Percentiles rank a stretch among this genome's conserved stretches.
Conservation (phyloP, 176 grass and related monocot species). For the Oryza australiensis region DNA sequence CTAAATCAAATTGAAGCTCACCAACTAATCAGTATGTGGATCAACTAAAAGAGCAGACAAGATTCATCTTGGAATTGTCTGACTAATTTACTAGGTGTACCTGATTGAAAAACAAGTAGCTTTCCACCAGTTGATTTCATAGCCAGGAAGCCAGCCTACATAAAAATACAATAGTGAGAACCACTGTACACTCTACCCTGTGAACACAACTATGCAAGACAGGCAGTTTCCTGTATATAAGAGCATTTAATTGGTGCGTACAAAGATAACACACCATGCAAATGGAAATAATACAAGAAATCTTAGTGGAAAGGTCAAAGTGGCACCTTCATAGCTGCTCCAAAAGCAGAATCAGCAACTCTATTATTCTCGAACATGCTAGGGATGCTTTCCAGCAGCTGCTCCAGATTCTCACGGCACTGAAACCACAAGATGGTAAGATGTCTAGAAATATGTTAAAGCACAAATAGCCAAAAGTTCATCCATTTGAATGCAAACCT, state of each 20-base stretch:
- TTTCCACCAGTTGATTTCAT: slow-evolving; percentile 88
- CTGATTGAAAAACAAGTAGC: slow-evolving; percentile 92
- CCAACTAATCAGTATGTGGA: slow-evolving; percentile 13
- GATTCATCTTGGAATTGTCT: background rate
- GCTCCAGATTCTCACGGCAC: slow-evolving; percentile 84
- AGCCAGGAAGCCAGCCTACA: slow-evolving; percentile 78
- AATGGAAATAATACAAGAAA: slow-evolving; percentile 8
- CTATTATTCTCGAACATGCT: slow-evolving; percentile 82
- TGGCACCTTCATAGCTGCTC: slow-evolving; percentile 81
- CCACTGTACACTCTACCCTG: background rate
- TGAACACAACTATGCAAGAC: background rate
- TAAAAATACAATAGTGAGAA: slow-evolving; percentile 29
- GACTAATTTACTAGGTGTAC: slow-evolving; percentile 32
- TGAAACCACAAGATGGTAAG: slow-evolving; percentile 33
- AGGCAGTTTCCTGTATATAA: background rate
- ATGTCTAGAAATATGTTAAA: slow-evolving; percentile 3
- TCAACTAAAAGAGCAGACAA: background rate
- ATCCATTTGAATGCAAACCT: slow-evolving; percentile 56
- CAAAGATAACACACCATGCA: background rate
- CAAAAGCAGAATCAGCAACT: slow-evolving; percentile 83
- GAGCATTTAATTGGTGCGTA: background rate
- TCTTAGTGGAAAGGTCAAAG: slow-evolving; percentile 13
- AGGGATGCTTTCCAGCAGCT: slow-evolving; percentile 84
- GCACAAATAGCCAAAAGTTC: slow-evolving; percentile 17
- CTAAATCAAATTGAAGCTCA: background rate